phyloP scores from a whole-genome alignment of 129 eudicot species.

The Heracleum sosnowskyi region DNA sequence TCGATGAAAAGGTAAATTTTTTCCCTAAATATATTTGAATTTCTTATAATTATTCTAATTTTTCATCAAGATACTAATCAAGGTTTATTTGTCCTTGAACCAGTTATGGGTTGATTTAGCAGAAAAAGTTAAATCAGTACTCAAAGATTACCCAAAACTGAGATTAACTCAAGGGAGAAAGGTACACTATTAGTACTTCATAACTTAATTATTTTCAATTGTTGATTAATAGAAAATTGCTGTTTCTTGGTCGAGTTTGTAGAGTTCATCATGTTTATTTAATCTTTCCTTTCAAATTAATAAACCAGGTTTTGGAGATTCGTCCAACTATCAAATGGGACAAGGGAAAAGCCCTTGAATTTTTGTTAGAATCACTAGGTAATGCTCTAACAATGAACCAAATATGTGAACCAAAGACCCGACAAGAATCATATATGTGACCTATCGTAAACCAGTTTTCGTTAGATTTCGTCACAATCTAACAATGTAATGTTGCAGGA shows the following conservation, averaged over 20 bases:
- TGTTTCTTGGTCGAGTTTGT: not conserved
- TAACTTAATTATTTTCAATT: not conserved
- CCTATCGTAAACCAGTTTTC: too few species aligned
- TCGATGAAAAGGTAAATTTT: slow-evolving; percentile 58
- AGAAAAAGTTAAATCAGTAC: slow-evolving; percentile 59
- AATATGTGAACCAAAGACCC: too few species aligned
- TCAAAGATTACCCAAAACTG: slow-evolving; percentile 73
- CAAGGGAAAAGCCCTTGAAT: slow-evolving; percentile 92
- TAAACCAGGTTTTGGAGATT: slow-evolving; percentile 59
- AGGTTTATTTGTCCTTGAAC: not conserved
- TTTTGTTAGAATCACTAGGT: slow-evolving; percentile 81
- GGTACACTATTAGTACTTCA: slow-evolving; percentile 19
- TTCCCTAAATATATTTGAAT: not conserved
- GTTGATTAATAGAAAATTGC: too few species aligned
- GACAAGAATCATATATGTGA: too few species aligned
- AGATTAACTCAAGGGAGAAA: slow-evolving; percentile 72
- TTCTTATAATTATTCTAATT: not conserved
- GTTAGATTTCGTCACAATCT: too few species aligned
- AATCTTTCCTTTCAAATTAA: too few species aligned
- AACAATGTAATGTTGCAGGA: slow-evolving; percentile 23
- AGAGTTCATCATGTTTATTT: not conserved
- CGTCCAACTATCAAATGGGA: slow-evolving; percentile 97
- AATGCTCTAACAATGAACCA: too few species aligned
- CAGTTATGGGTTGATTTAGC: slow-evolving; percentile 75
- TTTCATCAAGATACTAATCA: not conserved